Evolutionary conservation across 371 early-diverging fungal genomes (phyloP).

Genomic region (Rhizopus delemar): DNA sequence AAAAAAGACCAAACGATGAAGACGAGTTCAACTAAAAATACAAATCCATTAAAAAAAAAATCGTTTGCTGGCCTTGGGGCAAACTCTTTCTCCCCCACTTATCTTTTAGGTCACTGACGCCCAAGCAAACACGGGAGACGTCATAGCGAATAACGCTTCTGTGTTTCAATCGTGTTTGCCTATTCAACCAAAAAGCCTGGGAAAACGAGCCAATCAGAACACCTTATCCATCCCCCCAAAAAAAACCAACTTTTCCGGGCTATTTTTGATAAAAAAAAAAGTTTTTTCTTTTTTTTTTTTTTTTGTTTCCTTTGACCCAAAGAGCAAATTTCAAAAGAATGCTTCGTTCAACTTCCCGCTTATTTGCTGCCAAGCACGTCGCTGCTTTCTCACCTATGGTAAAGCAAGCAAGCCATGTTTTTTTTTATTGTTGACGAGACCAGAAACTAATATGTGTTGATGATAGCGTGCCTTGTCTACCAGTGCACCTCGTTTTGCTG

Average conservation of each 20-base stretch:
- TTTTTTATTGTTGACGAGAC: no score
- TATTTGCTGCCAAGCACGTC: constrained; percentile 39
- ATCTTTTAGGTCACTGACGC: no score
- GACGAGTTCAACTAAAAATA: not conserved
- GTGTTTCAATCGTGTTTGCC: no score
- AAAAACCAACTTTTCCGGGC: not conserved
- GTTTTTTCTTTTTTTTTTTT: no score
- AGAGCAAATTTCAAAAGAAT: constrained; percentile 18
- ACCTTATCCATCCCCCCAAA: not conserved
- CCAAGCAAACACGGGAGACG: no score
- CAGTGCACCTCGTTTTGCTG: constrained; percentile 39
- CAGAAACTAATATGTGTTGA: not conserved
- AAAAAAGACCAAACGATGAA: not conserved
- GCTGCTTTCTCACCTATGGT: constrained; percentile 29
- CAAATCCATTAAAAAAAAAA: no score
- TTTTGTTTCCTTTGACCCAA: not conserved
- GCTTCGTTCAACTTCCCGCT: constrained; percentile 55
- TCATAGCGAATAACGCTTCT: no score
- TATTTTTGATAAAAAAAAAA: not conserved
- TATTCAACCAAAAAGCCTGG: not conserved
- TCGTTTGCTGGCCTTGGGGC: no score
- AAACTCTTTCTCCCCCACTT: no score
- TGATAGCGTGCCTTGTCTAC: constrained; percentile 49
- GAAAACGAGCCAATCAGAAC: not conserved
- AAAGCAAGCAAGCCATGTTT: not conserved